phyloP scores from a whole-genome alignment of 306 rosid genomes.

The Quercus parvula region DNA sequence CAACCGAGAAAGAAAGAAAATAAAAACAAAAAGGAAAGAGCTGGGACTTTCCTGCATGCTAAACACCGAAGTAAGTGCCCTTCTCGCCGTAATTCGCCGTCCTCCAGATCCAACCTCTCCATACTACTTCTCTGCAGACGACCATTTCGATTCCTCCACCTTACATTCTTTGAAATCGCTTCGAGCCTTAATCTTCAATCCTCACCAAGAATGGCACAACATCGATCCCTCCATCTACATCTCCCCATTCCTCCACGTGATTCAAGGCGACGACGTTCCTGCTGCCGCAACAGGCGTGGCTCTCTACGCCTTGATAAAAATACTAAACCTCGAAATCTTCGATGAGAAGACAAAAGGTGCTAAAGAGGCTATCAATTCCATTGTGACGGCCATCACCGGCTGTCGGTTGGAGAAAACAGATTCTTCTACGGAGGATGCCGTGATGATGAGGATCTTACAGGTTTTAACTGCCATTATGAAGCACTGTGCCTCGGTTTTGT shows the following conservation, averaged over 20 bases:
- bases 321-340: conserved; percentile 64
- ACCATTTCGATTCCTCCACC: conserved; percentile 42
- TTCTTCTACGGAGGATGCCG: conserved; percentile 60
- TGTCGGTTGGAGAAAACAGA: conserved; percentile 83
- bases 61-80: conserved; percentile 81
- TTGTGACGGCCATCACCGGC: conserved; percentile 49
- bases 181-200: conserved; percentile 68
- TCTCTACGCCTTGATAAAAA: conserved; percentile 65
- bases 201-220: conserved; percentile 72
- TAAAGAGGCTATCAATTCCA: conserved; percentile 46
- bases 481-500: conserved; percentile 54
- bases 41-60: conserved; percentile 82
- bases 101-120: conserved; percentile 34
- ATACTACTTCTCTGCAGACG: conserved; percentile 29
- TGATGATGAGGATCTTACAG: conserved; percentile 81
- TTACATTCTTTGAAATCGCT: conserved; percentile 68
- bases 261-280: conserved; percentile 68
- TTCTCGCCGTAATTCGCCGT: conserved; percentile 76
- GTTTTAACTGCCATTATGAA: conserved; percentile 53
- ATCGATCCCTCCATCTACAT: conserved; percentile 75
- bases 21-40: conserved; percentile 43
- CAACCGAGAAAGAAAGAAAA: conserved; percentile 9
- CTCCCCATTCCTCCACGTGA: conserved; percentile 69
- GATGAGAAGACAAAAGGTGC: conserved; percentile 64
- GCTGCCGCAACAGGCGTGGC: conserved; percentile 73